Base-by-base conservation (phyloP, 345 rosid genomes). In the Gossypium longicalyx region DNA sequence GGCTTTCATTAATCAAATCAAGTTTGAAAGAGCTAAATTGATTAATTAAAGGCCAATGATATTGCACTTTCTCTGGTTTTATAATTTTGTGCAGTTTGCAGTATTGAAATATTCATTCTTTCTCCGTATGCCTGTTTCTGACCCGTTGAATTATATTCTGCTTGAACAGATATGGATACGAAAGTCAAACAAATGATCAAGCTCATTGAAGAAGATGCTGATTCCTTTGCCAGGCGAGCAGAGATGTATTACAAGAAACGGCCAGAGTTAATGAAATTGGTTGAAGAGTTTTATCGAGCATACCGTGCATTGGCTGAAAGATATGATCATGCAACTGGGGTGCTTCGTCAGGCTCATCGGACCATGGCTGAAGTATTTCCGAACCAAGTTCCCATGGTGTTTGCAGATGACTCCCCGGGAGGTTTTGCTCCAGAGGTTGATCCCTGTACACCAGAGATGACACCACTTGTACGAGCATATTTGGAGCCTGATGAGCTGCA, bases 151-250 rank as follows among this genome's bases (percentile, higher is more conserved):
- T 13, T 68, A 22, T 75, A 27, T 80, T 73, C 52, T 80, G 73
- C 67, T 78, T 78, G 74, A 73, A 78, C 89, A 96, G 99, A 89
- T 82, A 96, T 96, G 98, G 98, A 96, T 82, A 79, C 82, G 71
- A 96, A 91, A 77, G 98, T 96, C 67, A 93, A 88, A 57, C 97
- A 96, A 64, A 96, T 96, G 99, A 93, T 96, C 82, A 96, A 88
- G 83, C 91, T 96, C 77, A 86, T 93, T 41, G 99, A 96, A 86
- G 97, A 93, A 83, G 99, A 96, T 86, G 99, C 98, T 23, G 99
- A 96, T 81, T 93, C 99, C 22, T 96, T 96, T 81, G 99, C 99
- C 54, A 88, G 94, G 82, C 85, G 98, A 83, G 99, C 99, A n/a
- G 99, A 96, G 74, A 91, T 96, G 99, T 96, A 96, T 76, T 96